These are phyloP conservation scores for Ogataea chonburiensis DNA, from an alignment of 805 yeast genomes.

Conservation along the genomic window DNA sequence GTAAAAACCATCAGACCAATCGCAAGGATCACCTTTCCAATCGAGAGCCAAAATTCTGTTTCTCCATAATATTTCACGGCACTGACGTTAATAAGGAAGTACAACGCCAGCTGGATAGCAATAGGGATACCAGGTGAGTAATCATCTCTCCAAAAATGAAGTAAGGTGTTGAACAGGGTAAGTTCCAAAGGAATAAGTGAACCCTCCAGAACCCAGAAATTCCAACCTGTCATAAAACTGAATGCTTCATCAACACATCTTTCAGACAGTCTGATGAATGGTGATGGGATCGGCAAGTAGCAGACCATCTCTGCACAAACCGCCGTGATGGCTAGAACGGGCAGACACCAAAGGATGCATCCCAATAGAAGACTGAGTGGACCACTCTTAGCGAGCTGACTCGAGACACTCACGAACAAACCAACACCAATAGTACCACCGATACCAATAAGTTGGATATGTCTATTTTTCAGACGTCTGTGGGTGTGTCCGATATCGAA, in stretches of 20 bases:
- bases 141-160: conserved; percentile 49
- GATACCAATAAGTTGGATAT: conserved; percentile 47
- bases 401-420: conserved; percentile 43
- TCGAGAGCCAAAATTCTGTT: conserved; percentile 45
- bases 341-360: conserved; percentile 42
- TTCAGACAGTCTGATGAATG: conserved; percentile 46
- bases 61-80: conserved; percentile 49
- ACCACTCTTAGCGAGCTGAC: conserved; percentile 40
- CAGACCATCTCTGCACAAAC: conserved; percentile 48
- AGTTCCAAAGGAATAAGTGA: conserved; percentile 51
- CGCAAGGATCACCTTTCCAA: conserved; percentile 44
- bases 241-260: conserved; percentile 46
- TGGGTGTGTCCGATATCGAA: conserved; percentile 23
- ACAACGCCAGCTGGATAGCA: conserved; percentile 40
- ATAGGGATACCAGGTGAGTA: conserved; percentile 47
- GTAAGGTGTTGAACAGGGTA: conserved; percentile 44
- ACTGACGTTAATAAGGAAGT: conserved; percentile 42
- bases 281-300: conserved; percentile 47
- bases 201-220: conserved; percentile 48
- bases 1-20: conserved; percentile 44
- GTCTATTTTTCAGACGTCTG: conserved; percentile 40
- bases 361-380: conserved; percentile 42
- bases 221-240: conserved; percentile 49
- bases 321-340: conserved; percentile 41
- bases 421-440: conserved; percentile 53